Evolutionary conservation across 768 basidiomycete species (phyloP), one percentile per base, ranked within the genome.

Genomic region (Suillus hirtellus): DNA sequence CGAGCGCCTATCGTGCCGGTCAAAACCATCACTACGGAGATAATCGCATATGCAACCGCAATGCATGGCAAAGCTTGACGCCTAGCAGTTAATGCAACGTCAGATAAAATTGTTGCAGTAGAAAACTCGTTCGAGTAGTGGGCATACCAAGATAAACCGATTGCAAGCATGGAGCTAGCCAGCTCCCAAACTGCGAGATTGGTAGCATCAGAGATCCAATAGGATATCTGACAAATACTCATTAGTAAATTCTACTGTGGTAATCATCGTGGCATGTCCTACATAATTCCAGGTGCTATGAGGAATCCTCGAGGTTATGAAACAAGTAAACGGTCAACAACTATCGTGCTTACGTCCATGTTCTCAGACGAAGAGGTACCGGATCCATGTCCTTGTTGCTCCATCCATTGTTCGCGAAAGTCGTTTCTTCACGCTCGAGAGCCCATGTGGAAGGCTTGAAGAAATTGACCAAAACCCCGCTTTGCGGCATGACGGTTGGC

Each of bases 1-100:
- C 89, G 84, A 35, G 91, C 90, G n/a, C 91, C 90, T 47, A 88
- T 83, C 3, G 89, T 87, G 59, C 92, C 93, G 69, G 93, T 95
- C 59, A 91, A 77, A 3, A 93, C 86, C 80, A 95, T 86, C 21
- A 88, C 85, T 54, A 86, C 75, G 3, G 89, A 86, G 63, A 95
- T 92, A 67, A 93, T 84, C 66, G 82, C 74, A 71, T 92, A 88
- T 12, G 88, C 91, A 6, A 88, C 77, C 4, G 89, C 87, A 65
- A 93, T 91, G 14, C 86, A 89, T 3, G 82, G 78, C 5, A 89
- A 77, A 4, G 87, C 88, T 72, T 91, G 88, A 52, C 83, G 80
- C 88, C 86, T 87, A 64, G 17, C n/a, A n/a, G 6, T 12, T 44
- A 27, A 49, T 42, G 4, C 9, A 37, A 59, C 15, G 55, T 63